Conservation (phyloP, 2,329 filamentous ascomycete genomes). For the Xylariaceae sp. region DNA sequence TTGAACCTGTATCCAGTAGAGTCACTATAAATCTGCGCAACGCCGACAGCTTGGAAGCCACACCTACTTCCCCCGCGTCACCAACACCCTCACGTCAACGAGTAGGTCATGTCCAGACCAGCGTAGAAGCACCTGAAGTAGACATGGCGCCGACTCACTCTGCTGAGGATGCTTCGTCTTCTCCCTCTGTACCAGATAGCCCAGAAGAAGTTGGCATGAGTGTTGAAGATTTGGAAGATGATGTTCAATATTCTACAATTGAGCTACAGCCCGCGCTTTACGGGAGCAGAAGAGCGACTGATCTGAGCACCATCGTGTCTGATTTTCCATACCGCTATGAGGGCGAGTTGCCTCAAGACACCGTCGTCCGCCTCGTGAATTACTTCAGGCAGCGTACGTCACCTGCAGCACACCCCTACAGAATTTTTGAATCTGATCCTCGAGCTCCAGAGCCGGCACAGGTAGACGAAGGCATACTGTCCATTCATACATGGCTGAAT, state of each 20-base stretch:
- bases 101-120: slow-evolving; percentile 47
- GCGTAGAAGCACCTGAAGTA: slow-evolving; percentile 53
- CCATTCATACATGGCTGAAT: slow-evolving; percentile 58
- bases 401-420: background rate
- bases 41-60: slow-evolving; percentile 47
- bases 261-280: slow-evolving; percentile 38
- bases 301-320: slow-evolving; percentile 32
- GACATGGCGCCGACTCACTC: slow-evolving; percentile 42
- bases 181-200: slow-evolving; percentile 49
- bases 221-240: slow-evolving; percentile 45
- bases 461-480: slow-evolving; percentile 52
- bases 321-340: slow-evolving; percentile 41
- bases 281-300: slow-evolving; percentile 19
- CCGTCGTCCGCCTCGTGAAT: slow-evolving; percentile 34
- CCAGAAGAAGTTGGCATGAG: slow-evolving; percentile 53
- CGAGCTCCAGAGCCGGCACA: slow-evolving; percentile 45
- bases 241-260: slow-evolving; percentile 41
- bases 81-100: slow-evolving; percentile 40
- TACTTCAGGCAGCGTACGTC: slow-evolving; percentile 40
- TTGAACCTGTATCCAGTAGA: slow-evolving; percentile 59
- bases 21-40: slow-evolving; percentile 67
- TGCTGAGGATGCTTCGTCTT: slow-evolving; percentile 42
- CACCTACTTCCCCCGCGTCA: slow-evolving; percentile 52
- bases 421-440: slow-evolving; percentile 22
- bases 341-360: slow-evolving; percentile 37